Percentiles rank a stretch among this genome's conserved stretches.
Conservation (phyloP, 441 rosid genomes). For the Adansonia grandidieri region DNA sequence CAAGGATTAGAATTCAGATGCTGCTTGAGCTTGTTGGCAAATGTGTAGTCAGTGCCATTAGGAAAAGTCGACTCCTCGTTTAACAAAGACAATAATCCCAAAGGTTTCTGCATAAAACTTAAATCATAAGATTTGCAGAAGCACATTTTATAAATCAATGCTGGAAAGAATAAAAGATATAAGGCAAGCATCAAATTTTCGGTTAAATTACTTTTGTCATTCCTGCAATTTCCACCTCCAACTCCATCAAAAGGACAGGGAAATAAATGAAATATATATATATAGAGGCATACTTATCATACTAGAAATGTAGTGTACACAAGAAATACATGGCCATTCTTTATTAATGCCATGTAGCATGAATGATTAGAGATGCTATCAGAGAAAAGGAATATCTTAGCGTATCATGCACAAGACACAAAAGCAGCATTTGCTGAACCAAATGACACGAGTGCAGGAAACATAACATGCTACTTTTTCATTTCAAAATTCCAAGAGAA, state of each 20-base stretch:
- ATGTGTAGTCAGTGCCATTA: constrained; percentile 91
- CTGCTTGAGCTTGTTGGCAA: constrained; percentile 94
- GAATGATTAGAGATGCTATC: background rate
- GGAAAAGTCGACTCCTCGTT: constrained; percentile 98
- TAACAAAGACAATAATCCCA: constrained; percentile 86
- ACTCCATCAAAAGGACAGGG: background rate
- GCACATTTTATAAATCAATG: constrained; percentile 9
- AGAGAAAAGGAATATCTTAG: background rate
- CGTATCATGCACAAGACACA: background rate
- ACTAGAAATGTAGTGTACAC: background rate
- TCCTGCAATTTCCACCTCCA: background rate
- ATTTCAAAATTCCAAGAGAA: background rate
- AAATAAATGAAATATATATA: background rate
- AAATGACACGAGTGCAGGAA: background rate
- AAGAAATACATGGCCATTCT: background rate
- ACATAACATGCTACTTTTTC: background rate
- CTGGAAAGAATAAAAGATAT: constrained; percentile 18
- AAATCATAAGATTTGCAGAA: constrained; percentile 11
- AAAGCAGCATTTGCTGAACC: background rate
- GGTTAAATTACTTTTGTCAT: background rate
- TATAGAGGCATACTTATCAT: background rate
- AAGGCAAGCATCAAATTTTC: background rate
- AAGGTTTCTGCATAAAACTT: constrained; percentile 73
- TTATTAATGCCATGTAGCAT: background rate
- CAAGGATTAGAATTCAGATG: constrained; percentile 76